Conservation (phyloP, 2,329 filamentous ascomycete genomes). For the Fusarium setosum region DNA sequence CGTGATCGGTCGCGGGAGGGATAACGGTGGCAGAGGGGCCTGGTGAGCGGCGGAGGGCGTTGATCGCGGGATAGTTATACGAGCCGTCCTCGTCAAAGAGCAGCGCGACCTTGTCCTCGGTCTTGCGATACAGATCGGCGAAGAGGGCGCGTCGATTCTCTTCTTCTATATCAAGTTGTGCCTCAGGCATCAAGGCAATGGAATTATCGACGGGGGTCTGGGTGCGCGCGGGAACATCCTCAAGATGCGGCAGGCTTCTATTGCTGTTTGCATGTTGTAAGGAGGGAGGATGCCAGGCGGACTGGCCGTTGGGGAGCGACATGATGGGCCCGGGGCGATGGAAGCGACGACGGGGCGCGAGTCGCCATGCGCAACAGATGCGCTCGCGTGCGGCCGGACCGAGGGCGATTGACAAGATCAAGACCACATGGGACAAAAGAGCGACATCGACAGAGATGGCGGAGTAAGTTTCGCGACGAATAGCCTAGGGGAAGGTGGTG, state of each 20-base stretch:
- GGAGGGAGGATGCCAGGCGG: conserved; percentile 71
- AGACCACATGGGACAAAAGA: conserved; percentile 62
- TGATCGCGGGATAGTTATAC: conserved; percentile 64
- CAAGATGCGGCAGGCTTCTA: conserved; percentile 66
- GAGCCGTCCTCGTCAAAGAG: conserved; percentile 74
- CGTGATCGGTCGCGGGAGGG: conserved; percentile 69
- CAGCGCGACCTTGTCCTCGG: conserved; percentile 79
- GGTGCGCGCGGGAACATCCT: conserved; percentile 67
- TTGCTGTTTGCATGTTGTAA: conserved; percentile 59
- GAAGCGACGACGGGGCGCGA: conserved; percentile 58
- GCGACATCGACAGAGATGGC: conserved; percentile 66
- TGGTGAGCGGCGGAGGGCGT: conserved; percentile 61
- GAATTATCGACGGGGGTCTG: conserved; percentile 63
- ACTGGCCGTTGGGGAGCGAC: conserved; percentile 75
- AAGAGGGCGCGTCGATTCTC: conserved; percentile 81
- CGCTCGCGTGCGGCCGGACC: conserved; percentile 63
- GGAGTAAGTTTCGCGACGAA: conserved; percentile 51
- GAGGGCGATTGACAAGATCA: conserved; percentile 59
- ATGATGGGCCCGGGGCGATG: conserved; percentile 67
- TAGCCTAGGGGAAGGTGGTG: conserved; percentile 55
- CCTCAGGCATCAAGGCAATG: conserved; percentile 68
- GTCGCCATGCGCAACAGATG: conserved; percentile 68
- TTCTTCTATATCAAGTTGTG: conserved; percentile 70
- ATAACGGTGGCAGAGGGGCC: conserved; percentile 54
- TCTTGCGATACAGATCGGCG: conserved; percentile 79